Percentiles rank a stretch among this genome's conserved stretches.
These are phyloP conservation scores for Skeletonema grethae DNA, from an alignment of 108 stramenopile species.

Conservation along the genomic window DNA sequence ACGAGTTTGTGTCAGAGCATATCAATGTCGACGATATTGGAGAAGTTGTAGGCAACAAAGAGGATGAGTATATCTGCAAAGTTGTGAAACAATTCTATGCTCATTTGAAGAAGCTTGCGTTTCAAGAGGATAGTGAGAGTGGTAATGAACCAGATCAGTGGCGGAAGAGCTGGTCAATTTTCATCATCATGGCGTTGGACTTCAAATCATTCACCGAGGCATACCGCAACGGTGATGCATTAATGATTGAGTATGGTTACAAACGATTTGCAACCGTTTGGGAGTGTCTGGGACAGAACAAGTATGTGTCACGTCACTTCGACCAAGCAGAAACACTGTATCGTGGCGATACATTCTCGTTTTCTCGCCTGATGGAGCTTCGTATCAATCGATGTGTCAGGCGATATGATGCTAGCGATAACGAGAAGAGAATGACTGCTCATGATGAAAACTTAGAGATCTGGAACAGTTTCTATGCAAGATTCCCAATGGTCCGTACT, in stretches of 20 bases:
- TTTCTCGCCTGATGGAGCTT: background rate
- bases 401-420: no score
- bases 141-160: no score
- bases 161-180: background rate
- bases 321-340: background rate
- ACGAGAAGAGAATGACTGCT: no score
- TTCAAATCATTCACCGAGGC: background rate
- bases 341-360: background rate
- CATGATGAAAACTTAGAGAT: no score
- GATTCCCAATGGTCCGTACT: no score
- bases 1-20: background rate
- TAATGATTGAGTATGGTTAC: background rate
- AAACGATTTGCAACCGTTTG: background rate
- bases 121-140: background rate
- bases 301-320: background rate
- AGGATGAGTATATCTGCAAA: background rate
- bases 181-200: constrained; percentile 2
- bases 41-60: background rate
- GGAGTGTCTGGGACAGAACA: background rate
- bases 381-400: background rate
- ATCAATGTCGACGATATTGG: background rate
- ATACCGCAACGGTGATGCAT: background rate
- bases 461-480: no score
- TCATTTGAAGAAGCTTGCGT: background rate
- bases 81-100: background rate